Evolutionary conservation across 2,329 filamentous ascomycete genomes (phyloP), one percentile per base, ranked within the genome.

Genomic region (Fusarium bactridioides): DNA sequence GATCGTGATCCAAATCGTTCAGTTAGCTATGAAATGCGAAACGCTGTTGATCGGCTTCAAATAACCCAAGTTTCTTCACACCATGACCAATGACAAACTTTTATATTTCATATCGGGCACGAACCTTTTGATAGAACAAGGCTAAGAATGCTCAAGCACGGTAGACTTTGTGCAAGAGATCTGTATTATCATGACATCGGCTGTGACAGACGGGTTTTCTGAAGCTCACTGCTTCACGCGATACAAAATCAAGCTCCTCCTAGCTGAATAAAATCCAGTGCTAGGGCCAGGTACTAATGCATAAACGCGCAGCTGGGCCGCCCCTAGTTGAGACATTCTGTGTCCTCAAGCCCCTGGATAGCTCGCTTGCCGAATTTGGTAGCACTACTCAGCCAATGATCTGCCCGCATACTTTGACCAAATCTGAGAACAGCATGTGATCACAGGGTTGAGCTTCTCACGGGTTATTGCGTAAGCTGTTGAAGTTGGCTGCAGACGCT

Each of bases 1-100:
- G 5, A n/a, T n/a, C 1, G 21, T 19, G 21, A 6, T 6, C 0
- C 38, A 10, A 15, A 15, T 41, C 5, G 21, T 9, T n/a, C 38
- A 41, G 21, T 18, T 13, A 35, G 29, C 21, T 50, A 25, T 16
- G 4, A 11, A 51, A 25, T 51, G 6, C 1, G 3, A 25, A 16
- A 25, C 2, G 48, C 31, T 6, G 31, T 37, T 21, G 12, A 51
- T 4, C 31, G 31, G 48, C 31, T 15, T 11, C 31, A 51, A 21
- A 25, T 12, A 1, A 43, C 6, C 13, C 7, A 3, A 11, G 10
- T 43, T 18, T 7, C n/a, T 18, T 12, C 15, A 18, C 2, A 15
- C 15, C 10, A 9, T 15, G 21, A 15, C 8, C 6, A n/a, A 41
- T 10, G 12, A 5, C 7, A 16, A 2, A 38, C 7, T 21, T 12